phyloP scores from a whole-genome alignment of 2,329 filamentous ascomycete species.

The Fonsecaea pedrosoi region DNA sequence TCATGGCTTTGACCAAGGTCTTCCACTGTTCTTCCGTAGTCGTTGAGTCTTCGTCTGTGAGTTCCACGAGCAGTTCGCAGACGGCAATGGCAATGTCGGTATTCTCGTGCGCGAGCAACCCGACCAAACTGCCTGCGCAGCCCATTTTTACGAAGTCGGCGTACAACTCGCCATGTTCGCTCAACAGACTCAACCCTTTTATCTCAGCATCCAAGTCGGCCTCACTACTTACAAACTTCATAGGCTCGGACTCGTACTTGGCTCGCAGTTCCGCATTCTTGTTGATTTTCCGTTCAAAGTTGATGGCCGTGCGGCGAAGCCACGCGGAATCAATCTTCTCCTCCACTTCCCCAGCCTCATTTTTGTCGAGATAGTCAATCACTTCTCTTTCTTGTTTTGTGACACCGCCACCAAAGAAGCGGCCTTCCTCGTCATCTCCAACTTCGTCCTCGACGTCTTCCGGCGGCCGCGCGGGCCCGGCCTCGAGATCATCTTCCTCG shows the following conservation, averaged over 20 bases:
- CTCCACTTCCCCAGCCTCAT: constrained; percentile 59
- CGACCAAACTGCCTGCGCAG: constrained; percentile 75
- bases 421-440: constrained; percentile 84
- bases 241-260: constrained; percentile 78
- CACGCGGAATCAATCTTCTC: constrained; percentile 80
- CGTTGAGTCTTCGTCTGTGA: constrained; percentile 91
- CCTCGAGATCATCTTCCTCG: constrained; percentile 54
- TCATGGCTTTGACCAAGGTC: constrained; percentile 69
- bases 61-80: constrained; percentile 85
- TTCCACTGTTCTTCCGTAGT: constrained; percentile 84
- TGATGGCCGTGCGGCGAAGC: constrained; percentile 79
- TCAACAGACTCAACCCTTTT: constrained; percentile 82
- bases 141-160: constrained; percentile 78
- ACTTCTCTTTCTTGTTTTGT: constrained; percentile 80
- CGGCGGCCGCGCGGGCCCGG: constrained; percentile 63
- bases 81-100: constrained; percentile 94
- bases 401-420: constrained; percentile 94
- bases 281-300: constrained; percentile 87
- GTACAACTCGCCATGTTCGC: constrained; percentile 85
- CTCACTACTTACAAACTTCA: constrained; percentile 74
- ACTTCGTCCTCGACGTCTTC: constrained; percentile 63
- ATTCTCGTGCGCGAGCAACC: constrained; percentile 90
- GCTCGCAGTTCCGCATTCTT: constrained; percentile 90
- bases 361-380: constrained; percentile 82
- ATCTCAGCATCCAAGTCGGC: constrained; percentile 89